Evolutionary conservation across 331 rosid genomes (phyloP).

Genomic region (Rhamnella rubrinervis): DNA sequence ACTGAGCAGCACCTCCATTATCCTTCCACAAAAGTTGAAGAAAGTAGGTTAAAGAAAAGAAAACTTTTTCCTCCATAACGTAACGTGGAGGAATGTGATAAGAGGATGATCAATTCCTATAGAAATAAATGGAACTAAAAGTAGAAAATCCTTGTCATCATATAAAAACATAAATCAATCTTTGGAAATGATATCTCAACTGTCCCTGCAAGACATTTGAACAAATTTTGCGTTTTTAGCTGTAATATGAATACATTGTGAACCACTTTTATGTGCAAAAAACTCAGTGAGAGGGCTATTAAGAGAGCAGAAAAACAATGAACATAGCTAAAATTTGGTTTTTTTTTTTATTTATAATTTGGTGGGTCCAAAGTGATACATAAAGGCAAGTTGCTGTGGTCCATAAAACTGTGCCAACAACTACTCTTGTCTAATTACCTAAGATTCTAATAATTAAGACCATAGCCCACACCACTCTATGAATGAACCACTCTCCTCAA

Average conservation of each 20-base stretch:
- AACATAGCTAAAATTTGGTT: slow-evolving; percentile 23
- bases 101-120: slow-evolving; percentile 19
- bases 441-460: slow-evolving; percentile 47
- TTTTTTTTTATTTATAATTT: slow-evolving; percentile 1
- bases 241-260: not conserved
- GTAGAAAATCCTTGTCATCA: slow-evolving; percentile 34
- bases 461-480: slow-evolving; percentile 23
- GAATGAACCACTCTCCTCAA: slow-evolving; percentile 29
- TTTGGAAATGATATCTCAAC: slow-evolving; percentile 57
- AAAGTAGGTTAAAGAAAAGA: no score
- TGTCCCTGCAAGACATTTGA: slow-evolving; percentile 30
- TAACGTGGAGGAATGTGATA: slow-evolving; percentile 33
- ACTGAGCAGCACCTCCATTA: slow-evolving; percentile 15
- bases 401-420: slow-evolving; percentile 47
- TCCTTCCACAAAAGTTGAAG: slow-evolving; percentile 18
- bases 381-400: slow-evolving; percentile 36
- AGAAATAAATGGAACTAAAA: slow-evolving; percentile 17
- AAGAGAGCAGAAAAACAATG: not conserved
- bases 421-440: slow-evolving; percentile 43
- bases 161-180: slow-evolving; percentile 16
- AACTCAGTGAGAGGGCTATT: not conserved
- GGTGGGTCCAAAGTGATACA: slow-evolving; percentile 48
- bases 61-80: slow-evolving; percentile 24
- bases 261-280: not conserved
- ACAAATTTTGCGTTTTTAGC: slow-evolving; percentile 4